Conservation (phyloP, 2,329 filamentous ascomycete genomes). For the Sclerotinia nivalis region DNA sequence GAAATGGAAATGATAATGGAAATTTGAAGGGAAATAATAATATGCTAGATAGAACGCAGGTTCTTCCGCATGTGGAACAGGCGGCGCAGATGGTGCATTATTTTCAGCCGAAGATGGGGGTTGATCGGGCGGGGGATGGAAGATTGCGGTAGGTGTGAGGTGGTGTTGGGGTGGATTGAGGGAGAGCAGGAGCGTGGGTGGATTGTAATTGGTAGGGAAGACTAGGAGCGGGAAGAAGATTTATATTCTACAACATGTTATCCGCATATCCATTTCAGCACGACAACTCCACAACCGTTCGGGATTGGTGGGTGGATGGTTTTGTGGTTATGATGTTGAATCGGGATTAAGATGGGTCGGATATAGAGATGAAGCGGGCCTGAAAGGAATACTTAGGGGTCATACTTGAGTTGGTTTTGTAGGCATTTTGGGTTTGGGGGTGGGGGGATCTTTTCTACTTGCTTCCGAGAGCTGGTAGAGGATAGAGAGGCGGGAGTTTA, state of each 20-base stretch:
- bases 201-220: not conserved
- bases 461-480: too few relatives aligned
- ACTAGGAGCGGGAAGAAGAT: not conserved
- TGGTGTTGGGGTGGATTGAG: fast-evolving
- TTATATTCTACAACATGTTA: not conserved
- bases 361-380: too few relatives aligned
- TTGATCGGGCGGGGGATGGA: conserved; percentile 2
- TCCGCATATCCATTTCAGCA: too few relatives aligned
- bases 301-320: too few relatives aligned
- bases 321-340: too few relatives aligned
- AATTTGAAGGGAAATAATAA: not conserved
- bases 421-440: too few relatives aligned
- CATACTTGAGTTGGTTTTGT: too few relatives aligned
- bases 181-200: not conserved
- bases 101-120: conserved; percentile 1
- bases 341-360: too few relatives aligned
- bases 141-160: not conserved
- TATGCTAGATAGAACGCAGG: not conserved
- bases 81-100: conserved; percentile 12
- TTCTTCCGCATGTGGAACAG: not conserved
- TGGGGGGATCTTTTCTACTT: too few relatives aligned
- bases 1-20: not conserved
- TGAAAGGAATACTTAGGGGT: too few relatives aligned
- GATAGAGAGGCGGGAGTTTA: too few relatives aligned
- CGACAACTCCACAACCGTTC: not conserved